A percentile compares a stretch with the other conserved stretches of the same genome.
These are phyloP conservation scores for Syzygium oleosum DNA, from an alignment of 345 rosid species.

Conservation along the genomic window DNA sequence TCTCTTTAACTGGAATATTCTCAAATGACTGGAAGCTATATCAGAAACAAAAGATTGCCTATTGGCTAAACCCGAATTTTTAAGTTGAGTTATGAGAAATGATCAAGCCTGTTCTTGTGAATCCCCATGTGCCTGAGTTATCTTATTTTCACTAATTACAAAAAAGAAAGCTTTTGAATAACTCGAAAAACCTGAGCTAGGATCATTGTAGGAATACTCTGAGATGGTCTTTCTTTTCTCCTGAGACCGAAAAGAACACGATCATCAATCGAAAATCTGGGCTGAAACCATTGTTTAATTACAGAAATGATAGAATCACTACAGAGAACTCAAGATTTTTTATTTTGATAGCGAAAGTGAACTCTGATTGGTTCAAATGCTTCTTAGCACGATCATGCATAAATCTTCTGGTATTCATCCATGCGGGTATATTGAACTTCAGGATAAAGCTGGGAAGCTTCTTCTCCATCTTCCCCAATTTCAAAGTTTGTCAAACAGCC, in stretches of 20 bases:
- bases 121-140: neutral
- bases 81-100: neutral
- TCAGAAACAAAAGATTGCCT: neutral
- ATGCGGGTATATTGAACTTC: constrained; percentile 59
- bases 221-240: neutral
- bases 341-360: neutral
- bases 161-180: neutral
- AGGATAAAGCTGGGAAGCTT: constrained; percentile 77
- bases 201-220: neutral
- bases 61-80: neutral
- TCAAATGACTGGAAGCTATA: neutral
- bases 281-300: neutral
- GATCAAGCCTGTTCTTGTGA: neutral
- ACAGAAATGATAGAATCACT: neutral
- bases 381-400: neutral
- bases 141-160: neutral
- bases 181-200: neutral
- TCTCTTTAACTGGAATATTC: neutral
- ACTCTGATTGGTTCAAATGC: neutral
- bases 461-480: constrained; percentile 48
- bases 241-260: neutral
- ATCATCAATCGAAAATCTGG: neutral
- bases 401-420: constrained; percentile 52
- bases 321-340: neutral
- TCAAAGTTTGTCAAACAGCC: constrained; percentile 74